These are phyloP conservation scores for Sextonia rubra DNA, from an alignment of 164 flowering plant species.

Conservation along the genomic window DNA sequence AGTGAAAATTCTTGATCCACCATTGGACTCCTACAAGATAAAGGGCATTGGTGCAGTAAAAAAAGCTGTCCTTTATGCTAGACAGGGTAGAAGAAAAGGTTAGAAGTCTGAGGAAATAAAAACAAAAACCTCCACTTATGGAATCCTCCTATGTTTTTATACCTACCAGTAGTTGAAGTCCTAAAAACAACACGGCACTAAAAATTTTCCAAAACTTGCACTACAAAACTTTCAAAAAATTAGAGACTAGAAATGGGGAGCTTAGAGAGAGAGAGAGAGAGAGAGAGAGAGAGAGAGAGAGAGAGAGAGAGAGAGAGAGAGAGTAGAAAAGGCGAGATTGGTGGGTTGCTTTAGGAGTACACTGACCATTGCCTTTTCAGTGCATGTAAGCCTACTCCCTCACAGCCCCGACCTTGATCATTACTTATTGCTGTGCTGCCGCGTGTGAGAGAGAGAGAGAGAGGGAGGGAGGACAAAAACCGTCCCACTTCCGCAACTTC, in stretches of 20 bases:
- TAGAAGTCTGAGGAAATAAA: too few relatives aligned
- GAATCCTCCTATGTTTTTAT: not conserved
- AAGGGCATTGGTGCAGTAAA: too few relatives aligned
- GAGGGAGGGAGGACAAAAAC: not conserved
- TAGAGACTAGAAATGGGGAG: too few relatives aligned
- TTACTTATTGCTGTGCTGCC: constrained; percentile 1
- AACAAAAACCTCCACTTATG: not conserved
- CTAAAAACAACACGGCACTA: not conserved
- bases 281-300: not conserved
- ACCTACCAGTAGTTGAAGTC: not conserved
- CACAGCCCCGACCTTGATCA: constrained; percentile 9
- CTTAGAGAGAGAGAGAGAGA: constrained; percentile 1
- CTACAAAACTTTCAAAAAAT: not conserved
- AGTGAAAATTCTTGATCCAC: too few relatives aligned
- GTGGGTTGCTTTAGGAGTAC: constrained; percentile 29
- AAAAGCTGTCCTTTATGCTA: too few relatives aligned
- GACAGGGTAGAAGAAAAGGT: too few relatives aligned
- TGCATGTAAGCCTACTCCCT: constrained; percentile 15
- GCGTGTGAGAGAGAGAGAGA: constrained; percentile 17
- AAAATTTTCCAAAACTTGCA: not conserved
- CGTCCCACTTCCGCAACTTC: constrained; percentile 10
- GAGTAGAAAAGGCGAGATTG: constrained; percentile 12
- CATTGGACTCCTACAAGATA: too few relatives aligned
- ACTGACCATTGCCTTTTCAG: constrained; percentile 24
- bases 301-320: constrained; percentile 5